phyloP scores from a whole-genome alignment of 108 stramenopile species.

The Fragilaria radians region DNA sequence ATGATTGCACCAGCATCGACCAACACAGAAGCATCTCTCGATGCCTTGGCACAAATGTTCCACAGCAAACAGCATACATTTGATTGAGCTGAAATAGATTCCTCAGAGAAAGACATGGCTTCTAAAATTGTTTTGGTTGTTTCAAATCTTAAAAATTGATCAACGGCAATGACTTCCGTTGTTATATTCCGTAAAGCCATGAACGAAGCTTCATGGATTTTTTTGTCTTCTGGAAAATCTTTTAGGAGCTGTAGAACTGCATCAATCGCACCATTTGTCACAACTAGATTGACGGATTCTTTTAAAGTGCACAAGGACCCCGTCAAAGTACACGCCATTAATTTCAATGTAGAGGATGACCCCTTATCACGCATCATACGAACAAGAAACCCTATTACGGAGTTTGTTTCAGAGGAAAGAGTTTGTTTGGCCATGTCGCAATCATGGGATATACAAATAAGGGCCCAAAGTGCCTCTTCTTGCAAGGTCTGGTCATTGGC shows the following conservation, averaged over 20 bases:
- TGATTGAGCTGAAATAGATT: constrained; percentile 14
- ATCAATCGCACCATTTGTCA: constrained; percentile 13
- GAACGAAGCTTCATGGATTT: constrained; percentile 22
- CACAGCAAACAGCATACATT: constrained; percentile 26
- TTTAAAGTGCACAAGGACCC: neutral
- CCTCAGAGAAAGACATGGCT: constrained; percentile 16
- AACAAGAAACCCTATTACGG: neutral
- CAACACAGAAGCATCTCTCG: neutral
- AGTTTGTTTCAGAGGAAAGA: neutral
- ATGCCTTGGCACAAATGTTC: constrained; percentile 10
- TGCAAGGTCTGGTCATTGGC: constrained; percentile 5
- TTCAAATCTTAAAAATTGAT: constrained; percentile 9
- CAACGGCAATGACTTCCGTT: constrained; percentile 8
- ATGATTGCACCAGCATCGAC: constrained; percentile 4
- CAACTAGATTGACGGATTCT: neutral
- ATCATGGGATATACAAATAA: constrained; percentile 1
- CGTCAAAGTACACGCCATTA: neutral
- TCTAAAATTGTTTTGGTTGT: constrained; percentile 7
- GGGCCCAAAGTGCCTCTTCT: constrained; percentile 14
- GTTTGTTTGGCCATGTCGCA: neutral
- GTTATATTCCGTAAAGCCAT: constrained; percentile 26
- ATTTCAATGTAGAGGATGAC: neutral
- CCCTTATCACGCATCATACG: constrained; percentile 6
- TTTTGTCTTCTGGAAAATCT: constrained; percentile 6
- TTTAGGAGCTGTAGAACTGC: constrained; percentile 8